Conservation (phyloP, 805 yeast species). For the Suhomyces xylopsoci region DNA sequence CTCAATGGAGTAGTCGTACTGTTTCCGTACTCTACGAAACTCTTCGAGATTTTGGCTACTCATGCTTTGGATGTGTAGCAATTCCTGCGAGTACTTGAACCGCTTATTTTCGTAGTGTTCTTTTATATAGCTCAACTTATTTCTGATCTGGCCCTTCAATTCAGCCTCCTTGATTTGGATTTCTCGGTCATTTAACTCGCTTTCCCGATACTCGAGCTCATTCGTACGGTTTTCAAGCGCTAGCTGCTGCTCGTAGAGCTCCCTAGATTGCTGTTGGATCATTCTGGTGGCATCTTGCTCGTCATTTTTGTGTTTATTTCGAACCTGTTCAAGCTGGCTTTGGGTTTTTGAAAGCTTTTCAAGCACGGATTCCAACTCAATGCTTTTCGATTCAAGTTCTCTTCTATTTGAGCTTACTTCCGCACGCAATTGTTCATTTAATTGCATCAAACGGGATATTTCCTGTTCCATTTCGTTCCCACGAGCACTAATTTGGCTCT, state of each 20-base stretch:
- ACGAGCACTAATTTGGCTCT: background rate
- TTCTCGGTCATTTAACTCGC: slow-evolving; percentile 9
- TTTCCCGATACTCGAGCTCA: slow-evolving; percentile 8
- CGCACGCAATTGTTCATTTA: background rate
- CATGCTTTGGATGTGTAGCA: slow-evolving; percentile 6
- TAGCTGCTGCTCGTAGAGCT: background rate
- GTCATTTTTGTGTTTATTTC: background rate
- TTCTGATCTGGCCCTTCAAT: slow-evolving; percentile 5
- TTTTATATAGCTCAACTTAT: slow-evolving; percentile 6
- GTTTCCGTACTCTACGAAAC: slow-evolving; percentile 7
- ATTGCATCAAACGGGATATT: background rate
- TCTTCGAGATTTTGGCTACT: slow-evolving; percentile 8
- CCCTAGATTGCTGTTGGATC: background rate
- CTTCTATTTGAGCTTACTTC: background rate
- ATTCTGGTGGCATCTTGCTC: background rate
- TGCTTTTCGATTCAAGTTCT: background rate
- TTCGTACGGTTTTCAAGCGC: background rate
- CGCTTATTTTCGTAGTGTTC: slow-evolving; percentile 7
- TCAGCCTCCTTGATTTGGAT: slow-evolving; percentile 3
- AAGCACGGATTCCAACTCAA: background rate
- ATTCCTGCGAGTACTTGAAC: slow-evolving; percentile 8
- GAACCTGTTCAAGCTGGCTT: background rate
- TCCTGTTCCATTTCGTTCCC: background rate
- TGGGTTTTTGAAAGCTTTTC: background rate
- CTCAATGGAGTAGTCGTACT: background rate